Evolutionary conservation across 202 grass and related monocot species (phyloP), one percentile per base, ranked within the genome.

Genomic region (Eragrostis tef): DNA sequence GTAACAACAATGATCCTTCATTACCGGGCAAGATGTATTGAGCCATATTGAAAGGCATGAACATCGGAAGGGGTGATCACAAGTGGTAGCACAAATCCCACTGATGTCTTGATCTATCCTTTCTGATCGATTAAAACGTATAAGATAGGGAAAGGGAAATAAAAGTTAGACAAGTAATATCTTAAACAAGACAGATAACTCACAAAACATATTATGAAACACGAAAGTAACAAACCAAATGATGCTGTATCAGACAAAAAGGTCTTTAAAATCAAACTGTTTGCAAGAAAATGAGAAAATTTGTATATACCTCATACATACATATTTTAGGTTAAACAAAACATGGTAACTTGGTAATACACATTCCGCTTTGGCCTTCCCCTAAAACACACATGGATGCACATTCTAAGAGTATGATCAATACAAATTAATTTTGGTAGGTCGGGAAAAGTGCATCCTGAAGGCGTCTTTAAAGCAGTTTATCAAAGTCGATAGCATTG

Each of bases 81-180:
- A 98, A n/a, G 90, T 94, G 53, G 95, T 94, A 77, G 88, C 88
- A 74, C 86, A 71, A 87, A 98, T 98, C 49, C 95, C 95, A 62
- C 92, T 98, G 34, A 94, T 98, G 64, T 98, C 95, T 86, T 94
- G 90, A 79, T 98, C 95, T 81, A 98, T 86, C 76, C 92, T 91
- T 88, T 98, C 95, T 98, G 83, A 48, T 71, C 57, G 41, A 88
- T 81, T 50, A 74, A 44, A 34, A 88, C 74, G 68, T 19, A 71
- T 2, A 5, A 71, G 89, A 73, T 7, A 87, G 5, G 78, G 43
- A 64, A 85, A 64, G 3, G 17, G 69, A 83, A 25, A 51, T 4
- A 74, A 43, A 48, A 59, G 25, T 81, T 50, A 24, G 48, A 24
- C 73, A 83, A 51, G 50, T 27, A 74, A 50, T 52, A 80, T 31